phyloP scores from a whole-genome alignment of 768 basidiomycete species.

The Pilatotrama ljubarskyi region DNA sequence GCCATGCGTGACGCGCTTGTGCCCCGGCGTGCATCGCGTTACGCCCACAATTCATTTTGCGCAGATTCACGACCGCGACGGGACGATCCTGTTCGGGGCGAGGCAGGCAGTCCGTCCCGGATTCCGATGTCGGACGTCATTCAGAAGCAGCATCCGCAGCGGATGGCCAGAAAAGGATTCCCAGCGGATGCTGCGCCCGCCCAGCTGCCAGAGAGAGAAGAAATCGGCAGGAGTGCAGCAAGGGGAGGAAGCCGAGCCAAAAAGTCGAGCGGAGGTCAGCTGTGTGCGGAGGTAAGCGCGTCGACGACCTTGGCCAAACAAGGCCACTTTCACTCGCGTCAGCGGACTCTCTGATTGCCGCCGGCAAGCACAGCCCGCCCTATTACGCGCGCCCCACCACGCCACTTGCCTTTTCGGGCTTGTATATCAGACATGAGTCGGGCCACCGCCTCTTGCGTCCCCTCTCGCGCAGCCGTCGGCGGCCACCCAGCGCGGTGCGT shows the following conservation, averaged over 20 bases:
- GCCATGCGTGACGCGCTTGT: too few relatives aligned
- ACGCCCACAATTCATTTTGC: not conserved
- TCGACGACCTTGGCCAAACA: conserved; percentile 6
- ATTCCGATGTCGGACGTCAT: conserved; percentile 2
- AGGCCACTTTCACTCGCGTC: not conserved
- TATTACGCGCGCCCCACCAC: not conserved
- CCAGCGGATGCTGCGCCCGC: conserved; percentile 1
- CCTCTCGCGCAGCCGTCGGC: not conserved
- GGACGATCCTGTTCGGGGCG: not conserved
- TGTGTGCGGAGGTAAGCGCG: not conserved
- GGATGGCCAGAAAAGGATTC: not conserved
- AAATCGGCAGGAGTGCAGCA: not conserved
- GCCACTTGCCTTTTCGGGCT: not conserved
- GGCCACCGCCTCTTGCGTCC: not conserved
- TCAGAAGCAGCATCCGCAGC: not conserved
- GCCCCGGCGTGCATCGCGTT: too few relatives aligned
- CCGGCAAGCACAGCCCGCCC: not conserved
- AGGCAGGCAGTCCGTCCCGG: not conserved
- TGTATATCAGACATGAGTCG: conserved; percentile 3
- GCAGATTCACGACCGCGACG: not conserved
- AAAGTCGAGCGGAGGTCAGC: not conserved
- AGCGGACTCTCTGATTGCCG: not conserved
- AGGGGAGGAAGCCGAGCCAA: not conserved
- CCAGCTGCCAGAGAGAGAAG: not conserved
- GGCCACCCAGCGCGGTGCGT: not conserved